Percentiles rank a stretch among this genome's conserved stretches.
Conservation (phyloP, 2,329 filamentous ascomycete species). For the Trichoderma sp. region DNA sequence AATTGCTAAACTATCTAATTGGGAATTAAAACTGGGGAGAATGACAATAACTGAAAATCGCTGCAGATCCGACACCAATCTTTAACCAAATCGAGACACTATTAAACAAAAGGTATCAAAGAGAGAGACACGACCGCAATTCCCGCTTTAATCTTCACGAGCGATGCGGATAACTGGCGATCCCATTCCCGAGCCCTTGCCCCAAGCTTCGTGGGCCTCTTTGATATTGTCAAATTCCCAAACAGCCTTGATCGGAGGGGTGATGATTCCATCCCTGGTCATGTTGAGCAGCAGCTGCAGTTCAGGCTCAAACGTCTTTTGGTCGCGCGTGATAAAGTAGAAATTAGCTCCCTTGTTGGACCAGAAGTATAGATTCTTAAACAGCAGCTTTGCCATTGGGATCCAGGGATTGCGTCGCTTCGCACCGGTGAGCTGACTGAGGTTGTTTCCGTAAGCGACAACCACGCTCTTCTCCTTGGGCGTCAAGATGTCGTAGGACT, state of each 20-base stretch:
- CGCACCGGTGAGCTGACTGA: slow-evolving; percentile 37
- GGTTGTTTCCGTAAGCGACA: slow-evolving; percentile 47
- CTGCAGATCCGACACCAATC: background rate
- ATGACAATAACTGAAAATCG: background rate
- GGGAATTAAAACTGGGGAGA: background rate
- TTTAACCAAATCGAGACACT: background rate
- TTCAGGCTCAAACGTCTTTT: slow-evolving; percentile 40
- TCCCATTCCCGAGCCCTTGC: slow-evolving; percentile 42
- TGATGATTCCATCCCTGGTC: slow-evolving; percentile 39
- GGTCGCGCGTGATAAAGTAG: slow-evolving; percentile 44
- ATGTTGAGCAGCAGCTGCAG: slow-evolving; percentile 40
- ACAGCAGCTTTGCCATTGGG: slow-evolving; percentile 43
- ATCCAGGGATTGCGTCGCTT: slow-evolving; percentile 42
- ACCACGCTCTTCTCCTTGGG: slow-evolving; percentile 43
- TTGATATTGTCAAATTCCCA: slow-evolving; percentile 48
- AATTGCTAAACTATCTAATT: background rate
- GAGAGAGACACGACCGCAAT: background rate
- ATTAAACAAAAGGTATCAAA: background rate
- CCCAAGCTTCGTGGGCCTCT: slow-evolving; percentile 46
- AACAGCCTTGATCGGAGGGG: slow-evolving; percentile 44
- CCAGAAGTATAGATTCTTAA: slow-evolving; percentile 36
- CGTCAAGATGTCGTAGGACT: slow-evolving; percentile 51
- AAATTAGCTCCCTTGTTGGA: slow-evolving; percentile 42
- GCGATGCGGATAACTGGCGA: slow-evolving; percentile 41
- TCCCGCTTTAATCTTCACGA: background rate